phyloP scores from a whole-genome alignment of 768 basidiomycete species.

The Podaxis mareebaensis region DNA sequence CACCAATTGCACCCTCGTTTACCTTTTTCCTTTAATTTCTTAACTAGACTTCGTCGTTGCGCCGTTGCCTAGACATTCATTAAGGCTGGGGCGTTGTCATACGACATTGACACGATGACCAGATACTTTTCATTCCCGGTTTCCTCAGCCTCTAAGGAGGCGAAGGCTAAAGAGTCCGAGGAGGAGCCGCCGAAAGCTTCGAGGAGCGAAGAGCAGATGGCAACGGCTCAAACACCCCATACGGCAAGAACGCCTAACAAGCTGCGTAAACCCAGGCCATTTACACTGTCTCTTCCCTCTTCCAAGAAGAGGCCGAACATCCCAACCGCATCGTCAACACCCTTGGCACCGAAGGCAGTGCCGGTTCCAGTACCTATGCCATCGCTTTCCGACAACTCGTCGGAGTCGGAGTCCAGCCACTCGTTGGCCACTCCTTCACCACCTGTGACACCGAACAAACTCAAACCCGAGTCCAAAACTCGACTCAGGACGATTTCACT shows the following conservation, averaged over 20 bases:
- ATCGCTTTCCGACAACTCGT: not conserved
- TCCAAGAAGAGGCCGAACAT: conserved; percentile 8
- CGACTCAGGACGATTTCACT: conserved; percentile 10
- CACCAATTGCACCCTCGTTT: not conserved
- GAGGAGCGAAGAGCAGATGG: not conserved
- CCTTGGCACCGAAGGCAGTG: not conserved
- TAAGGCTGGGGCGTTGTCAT: not conserved
- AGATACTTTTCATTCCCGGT: conserved; percentile 1
- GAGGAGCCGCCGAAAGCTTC: not conserved
- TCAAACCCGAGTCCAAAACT: conserved; percentile 1
- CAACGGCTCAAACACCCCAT: not conserved
- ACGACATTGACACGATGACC: conserved; percentile 2
- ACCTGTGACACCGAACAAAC: not conserved
- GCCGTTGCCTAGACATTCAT: not conserved
- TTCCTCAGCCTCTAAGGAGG: conserved; percentile 1
- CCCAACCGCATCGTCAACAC: not conserved
- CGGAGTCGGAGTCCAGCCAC: not conserved
- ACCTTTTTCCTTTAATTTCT: not conserved
- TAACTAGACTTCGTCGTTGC: not conserved
- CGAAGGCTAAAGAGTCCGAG: not conserved
- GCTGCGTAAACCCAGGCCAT: conserved; percentile 12
- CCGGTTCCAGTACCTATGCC: not conserved
- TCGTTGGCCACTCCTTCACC: conserved; percentile 1
- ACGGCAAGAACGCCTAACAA: conserved; percentile 8
- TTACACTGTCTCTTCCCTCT: conserved; percentile 8